Base-by-base conservation (phyloP, 306 rosid species). In the Prunus salicina region DNA sequence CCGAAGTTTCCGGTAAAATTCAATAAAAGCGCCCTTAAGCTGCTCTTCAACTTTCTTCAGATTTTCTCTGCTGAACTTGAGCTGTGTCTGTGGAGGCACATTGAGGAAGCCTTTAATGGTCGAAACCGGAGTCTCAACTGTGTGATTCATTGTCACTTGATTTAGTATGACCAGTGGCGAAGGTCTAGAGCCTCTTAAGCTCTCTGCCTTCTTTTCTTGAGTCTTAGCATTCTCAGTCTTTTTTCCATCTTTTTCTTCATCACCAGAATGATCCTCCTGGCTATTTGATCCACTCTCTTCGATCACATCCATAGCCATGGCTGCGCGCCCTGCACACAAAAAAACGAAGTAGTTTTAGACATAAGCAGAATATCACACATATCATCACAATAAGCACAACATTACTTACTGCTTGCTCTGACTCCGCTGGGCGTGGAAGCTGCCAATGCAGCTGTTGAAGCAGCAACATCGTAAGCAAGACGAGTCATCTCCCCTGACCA, bases 1-100 rank as follows among this genome's bases (percentile, higher is more conserved):
- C 50, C 84, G 63, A 76, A 91, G 97, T 82, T 91, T 91, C 69
- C 82, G 87, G 74, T 88, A 86, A 77, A 89, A 89, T 30, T 84
- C 91, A 51, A 82, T 52, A 56, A 91, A 88, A 53, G 91, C 92
- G 18, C 16, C n/a, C 51, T 64, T 81, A 30, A 91, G 91, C 64
- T 80, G 83, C 15, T 81, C 73, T 74, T 89, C 92, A 43, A 88
- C 88, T 75, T 82, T 86, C 25, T 38, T 84, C n/a, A 89, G 79
- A 70, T 84, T 89, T 32, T 76, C 68, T 77, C 80, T 80, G 69
- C 63, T 86, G 87, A 86, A 91, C 38, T 83, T 77, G 19, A 88
- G 72, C 69, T 91, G 83, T 18, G 77, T 75, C 19, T 84, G 87
- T 8, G 41, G 57, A 41, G 89, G 82, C 52, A 70, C 78, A 19